phyloP scores from a whole-genome alignment of 192 early-diverging fungal genomes.

The Coemansia sp. region DNA sequence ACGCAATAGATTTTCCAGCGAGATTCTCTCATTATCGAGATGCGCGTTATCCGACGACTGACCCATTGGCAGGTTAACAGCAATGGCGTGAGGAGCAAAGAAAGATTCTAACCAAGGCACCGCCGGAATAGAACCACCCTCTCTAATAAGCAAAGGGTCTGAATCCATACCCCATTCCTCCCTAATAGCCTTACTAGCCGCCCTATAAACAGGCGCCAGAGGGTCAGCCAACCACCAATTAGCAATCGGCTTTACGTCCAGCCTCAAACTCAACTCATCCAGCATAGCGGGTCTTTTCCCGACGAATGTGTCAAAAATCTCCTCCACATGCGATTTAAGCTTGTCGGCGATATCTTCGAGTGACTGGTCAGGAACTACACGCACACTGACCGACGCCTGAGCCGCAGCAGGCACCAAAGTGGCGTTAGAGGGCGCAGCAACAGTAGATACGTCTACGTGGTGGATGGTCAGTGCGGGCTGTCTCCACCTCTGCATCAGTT shows the following conservation, averaged over 20 bases:
- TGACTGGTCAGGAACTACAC: slow-evolving; percentile 75
- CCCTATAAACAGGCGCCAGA: slow-evolving; percentile 66
- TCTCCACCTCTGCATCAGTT: slow-evolving; percentile 76
- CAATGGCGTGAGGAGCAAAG: slow-evolving; percentile 60
- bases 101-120: slow-evolving; percentile 74
- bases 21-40: slow-evolving; percentile 76
- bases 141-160: slow-evolving; percentile 73
- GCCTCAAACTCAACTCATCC: slow-evolving; percentile 34
- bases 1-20: slow-evolving; percentile 66
- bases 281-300: slow-evolving; percentile 4
- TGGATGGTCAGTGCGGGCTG: slow-evolving; percentile 75
- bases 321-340: slow-evolving; percentile 60
- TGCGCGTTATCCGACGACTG: slow-evolving; percentile 82
- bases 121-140: slow-evolving; percentile 79
- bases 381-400: slow-evolving; percentile 71
- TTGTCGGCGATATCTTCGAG: slow-evolving; percentile 63
- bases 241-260: slow-evolving; percentile 67
- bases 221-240: slow-evolving; percentile 80
- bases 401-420: slow-evolving; percentile 73
- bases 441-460: slow-evolving; percentile 71
- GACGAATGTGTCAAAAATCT: slow-evolving; percentile 48
- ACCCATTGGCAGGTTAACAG: slow-evolving; percentile 79
- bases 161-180: slow-evolving; percentile 36
- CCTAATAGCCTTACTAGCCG: slow-evolving; percentile 65
- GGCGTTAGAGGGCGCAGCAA: slow-evolving; percentile 61